phyloP scores from a whole-genome alignment of 495 filamentous ascomycete species.

The Talaromyces borbonicus region DNA sequence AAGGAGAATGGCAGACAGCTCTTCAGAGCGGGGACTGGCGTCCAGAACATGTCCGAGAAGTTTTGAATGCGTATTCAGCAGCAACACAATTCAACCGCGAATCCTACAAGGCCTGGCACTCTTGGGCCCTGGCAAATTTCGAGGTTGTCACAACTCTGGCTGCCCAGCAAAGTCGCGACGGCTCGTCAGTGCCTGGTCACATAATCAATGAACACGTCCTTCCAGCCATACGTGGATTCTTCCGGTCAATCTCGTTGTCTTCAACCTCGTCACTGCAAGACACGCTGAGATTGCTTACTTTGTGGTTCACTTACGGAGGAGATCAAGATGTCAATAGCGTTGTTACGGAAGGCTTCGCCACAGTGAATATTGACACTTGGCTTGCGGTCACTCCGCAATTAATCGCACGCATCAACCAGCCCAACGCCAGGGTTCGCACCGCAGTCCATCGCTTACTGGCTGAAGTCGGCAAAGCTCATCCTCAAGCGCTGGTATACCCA shows the following conservation, averaged over 20 bases:
- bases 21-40: constrained; percentile 81
- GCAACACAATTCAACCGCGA: constrained; percentile 85
- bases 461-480: constrained; percentile 87
- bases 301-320: constrained; percentile 94
- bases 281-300: constrained; percentile 79
- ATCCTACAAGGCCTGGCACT: constrained; percentile 99
- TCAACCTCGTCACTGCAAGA: constrained; percentile 90
- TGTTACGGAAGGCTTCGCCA: constrained; percentile 80
- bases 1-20: constrained; percentile 88
- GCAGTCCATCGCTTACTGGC: constrained; percentile 84
- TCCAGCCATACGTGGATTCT: constrained; percentile 88
- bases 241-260: constrained; percentile 88
- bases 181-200: constrained; percentile 41
- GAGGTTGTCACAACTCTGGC: constrained; percentile 83
- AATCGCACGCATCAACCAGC: constrained; percentile 94
- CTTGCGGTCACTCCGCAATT: constrained; percentile 95
- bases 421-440: constrained; percentile 71
- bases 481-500: constrained; percentile 98
- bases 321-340: constrained; percentile 75
- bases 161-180: constrained; percentile 49
- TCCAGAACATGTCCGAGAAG: constrained; percentile 53
- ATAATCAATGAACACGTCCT: constrained; percentile 82
- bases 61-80: constrained; percentile 76
- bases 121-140: constrained; percentile 98
- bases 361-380: constrained; percentile 95